Percentiles rank a stretch among this genome's conserved stretches.
These are phyloP conservation scores for Fragaria vesca DNA, from an alignment of 306 rosid species.

Conservation along the genomic window DNA sequence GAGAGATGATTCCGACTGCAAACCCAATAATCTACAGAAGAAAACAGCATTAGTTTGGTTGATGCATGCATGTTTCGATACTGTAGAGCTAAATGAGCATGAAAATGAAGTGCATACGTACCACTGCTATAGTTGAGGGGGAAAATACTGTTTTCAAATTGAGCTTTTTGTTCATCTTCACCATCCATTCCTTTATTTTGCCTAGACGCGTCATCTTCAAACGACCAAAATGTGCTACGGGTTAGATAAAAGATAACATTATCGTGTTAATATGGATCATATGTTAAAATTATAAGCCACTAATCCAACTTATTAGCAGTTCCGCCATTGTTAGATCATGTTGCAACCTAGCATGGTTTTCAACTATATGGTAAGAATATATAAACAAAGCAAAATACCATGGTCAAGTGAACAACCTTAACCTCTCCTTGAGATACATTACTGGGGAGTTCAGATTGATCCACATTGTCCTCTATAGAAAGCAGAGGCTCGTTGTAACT, in stretches of 20 bases:
- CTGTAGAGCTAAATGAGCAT: background rate
- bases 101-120: conserved; percentile 17
- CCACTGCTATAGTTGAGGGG: conserved; percentile 81
- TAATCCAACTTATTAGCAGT: background rate
- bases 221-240: background rate
- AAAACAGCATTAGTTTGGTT: background rate
- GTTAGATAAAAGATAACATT: background rate
- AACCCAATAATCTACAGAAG: conserved; percentile 58
- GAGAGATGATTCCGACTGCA: conserved; percentile 53
- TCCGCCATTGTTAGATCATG: no score
- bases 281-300: background rate
- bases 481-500: conserved; percentile 31
- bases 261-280: background rate
- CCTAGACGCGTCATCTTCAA: conserved; percentile 36
- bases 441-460: conserved; percentile 31
- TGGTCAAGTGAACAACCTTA: conserved; percentile 35
- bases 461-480: conserved; percentile 34
- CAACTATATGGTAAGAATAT: background rate
- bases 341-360: no score
- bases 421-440: conserved; percentile 21
- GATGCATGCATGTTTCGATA: background rate
- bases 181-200: conserved; percentile 29
- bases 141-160: conserved; percentile 59
- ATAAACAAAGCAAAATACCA: background rate
- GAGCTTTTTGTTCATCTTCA: conserved; percentile 32